These are phyloP conservation scores for Melanopsichium pennsylvanicum DNA, from an alignment of 1,284 basidiomycete genomes.

Conservation along the genomic window DNA sequence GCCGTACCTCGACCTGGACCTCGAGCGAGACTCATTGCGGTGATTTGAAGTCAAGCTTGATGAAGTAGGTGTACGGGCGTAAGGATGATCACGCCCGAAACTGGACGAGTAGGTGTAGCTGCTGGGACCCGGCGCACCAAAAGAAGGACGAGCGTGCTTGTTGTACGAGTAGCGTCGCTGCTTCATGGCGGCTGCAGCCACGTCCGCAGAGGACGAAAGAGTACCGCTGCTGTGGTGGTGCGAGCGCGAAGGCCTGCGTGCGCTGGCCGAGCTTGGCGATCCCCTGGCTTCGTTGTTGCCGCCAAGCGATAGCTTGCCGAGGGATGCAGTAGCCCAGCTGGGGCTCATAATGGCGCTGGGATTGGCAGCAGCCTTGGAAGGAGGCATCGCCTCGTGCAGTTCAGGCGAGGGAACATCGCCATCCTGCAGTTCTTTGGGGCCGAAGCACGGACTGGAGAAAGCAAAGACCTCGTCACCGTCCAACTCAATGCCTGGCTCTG, in stretches of 20 bases:
- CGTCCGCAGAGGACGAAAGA: conserved; percentile 42
- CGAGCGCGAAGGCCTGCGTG: conserved; percentile 30
- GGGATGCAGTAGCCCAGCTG: conserved; percentile 49
- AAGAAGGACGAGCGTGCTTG: conserved; percentile 32
- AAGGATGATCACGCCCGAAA: conserved; percentile 45
- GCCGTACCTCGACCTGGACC: conserved; percentile 27
- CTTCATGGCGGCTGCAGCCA: conserved; percentile 43
- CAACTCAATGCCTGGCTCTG: conserved; percentile 33
- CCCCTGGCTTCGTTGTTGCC: conserved; percentile 37
- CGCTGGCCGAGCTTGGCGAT: conserved; percentile 20
- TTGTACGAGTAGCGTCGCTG: conserved; percentile 48
- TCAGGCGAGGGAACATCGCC: conserved; percentile 38
- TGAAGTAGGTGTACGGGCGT: conserved; percentile 44
- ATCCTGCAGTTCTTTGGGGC: conserved; percentile 47
- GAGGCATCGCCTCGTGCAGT: conserved; percentile 34
- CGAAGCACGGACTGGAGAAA: conserved; percentile 59
- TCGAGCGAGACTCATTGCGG: conserved; percentile 32
- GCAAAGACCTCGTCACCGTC: conserved; percentile 57
- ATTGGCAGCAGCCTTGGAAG: conserved; percentile 22
- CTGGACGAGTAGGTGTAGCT: conserved; percentile 47
- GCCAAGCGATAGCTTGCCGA: conserved; percentile 48
- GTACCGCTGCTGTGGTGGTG: conserved; percentile 27
- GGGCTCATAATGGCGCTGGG: conserved; percentile 47
- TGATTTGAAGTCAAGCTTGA: conserved; percentile 22
- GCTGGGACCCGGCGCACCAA: conserved; percentile 35